Evolutionary conservation across 305 asterid genomes (phyloP).

Genomic region (Fraxinus latifolia): DNA sequence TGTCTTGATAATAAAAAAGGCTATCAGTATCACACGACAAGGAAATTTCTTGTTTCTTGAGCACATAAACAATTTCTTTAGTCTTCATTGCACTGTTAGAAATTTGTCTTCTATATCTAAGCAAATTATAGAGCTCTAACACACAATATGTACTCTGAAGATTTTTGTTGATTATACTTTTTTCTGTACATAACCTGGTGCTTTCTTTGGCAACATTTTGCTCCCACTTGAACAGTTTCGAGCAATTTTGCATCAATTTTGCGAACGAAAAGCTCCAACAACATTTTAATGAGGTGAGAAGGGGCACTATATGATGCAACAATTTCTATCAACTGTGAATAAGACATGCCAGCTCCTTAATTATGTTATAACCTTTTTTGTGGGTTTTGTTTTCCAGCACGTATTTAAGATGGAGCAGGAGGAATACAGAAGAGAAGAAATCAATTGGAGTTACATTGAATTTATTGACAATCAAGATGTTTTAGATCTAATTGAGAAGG

Average conservation of each 20-base stretch:
- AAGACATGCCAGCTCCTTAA: conserved; percentile 18
- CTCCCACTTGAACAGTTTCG: conserved; percentile 60
- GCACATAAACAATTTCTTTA: not conserved
- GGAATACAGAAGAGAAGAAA: conserved; percentile 85
- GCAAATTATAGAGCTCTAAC: not conserved
- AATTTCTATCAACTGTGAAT: conserved; percentile 24
- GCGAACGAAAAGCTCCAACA: conserved; percentile 99
- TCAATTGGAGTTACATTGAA: conserved; percentile 97
- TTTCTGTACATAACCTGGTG: not conserved
- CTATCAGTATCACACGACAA: not conserved
- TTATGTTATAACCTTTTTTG: conserved; percentile 11
- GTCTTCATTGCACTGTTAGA: not conserved
- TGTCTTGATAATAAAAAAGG: not conserved
- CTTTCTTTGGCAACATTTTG: conserved; percentile 24
- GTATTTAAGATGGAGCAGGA: conserved; percentile 99
- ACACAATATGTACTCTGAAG: not conserved
- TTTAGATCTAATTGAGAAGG: conserved; percentile 96
- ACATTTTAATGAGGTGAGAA: conserved; percentile 91
- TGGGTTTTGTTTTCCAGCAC: conserved; percentile 60
- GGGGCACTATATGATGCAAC: conserved; percentile 24
- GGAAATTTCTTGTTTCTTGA: conserved; percentile 10
- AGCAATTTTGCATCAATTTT: conserved; percentile 97
- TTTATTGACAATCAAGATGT: conserved; percentile 99
- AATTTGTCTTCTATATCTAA: not conserved
- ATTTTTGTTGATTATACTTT: not conserved